These are phyloP conservation scores for Xanthoparmelia taractica DNA, from an alignment of 495 filamentous ascomycete species.

Conservation along the genomic window DNA sequence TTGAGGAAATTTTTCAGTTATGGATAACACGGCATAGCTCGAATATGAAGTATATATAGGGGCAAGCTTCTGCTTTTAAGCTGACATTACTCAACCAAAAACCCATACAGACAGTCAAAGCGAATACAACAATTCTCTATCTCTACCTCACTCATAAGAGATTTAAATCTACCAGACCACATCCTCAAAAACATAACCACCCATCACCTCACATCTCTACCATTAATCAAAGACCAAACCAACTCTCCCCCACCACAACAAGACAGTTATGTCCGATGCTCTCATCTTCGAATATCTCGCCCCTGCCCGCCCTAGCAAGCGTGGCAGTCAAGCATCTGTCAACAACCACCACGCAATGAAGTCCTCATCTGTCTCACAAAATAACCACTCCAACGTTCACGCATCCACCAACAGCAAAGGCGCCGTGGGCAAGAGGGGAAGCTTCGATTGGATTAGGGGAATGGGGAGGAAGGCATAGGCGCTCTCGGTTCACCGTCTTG, in stretches of 20 bases:
- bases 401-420: neutral
- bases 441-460: neutral
- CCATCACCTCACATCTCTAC: neutral
- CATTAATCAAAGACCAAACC: neutral
- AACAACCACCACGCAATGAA: neutral
- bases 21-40: no score
- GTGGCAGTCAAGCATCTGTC: slow-evolving; percentile 18
- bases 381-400: neutral
- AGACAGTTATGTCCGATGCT: slow-evolving; percentile 10
- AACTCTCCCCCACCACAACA: neutral
- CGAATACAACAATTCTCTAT: no score
- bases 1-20: no score
- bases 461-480: neutral
- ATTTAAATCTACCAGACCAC: no score
- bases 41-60: no score
- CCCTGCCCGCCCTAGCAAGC: neutral
- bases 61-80: no score
- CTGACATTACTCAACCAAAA: no score
- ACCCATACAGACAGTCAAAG: no score
- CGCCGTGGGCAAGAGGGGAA: neutral
- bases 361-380: neutral
- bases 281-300: slow-evolving; percentile 8
- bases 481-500: no score
- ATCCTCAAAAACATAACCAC: neutral
- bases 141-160: no score